phyloP scores from a whole-genome alignment of 768 basidiomycete species.

The Lactifluus subvellereus region DNA sequence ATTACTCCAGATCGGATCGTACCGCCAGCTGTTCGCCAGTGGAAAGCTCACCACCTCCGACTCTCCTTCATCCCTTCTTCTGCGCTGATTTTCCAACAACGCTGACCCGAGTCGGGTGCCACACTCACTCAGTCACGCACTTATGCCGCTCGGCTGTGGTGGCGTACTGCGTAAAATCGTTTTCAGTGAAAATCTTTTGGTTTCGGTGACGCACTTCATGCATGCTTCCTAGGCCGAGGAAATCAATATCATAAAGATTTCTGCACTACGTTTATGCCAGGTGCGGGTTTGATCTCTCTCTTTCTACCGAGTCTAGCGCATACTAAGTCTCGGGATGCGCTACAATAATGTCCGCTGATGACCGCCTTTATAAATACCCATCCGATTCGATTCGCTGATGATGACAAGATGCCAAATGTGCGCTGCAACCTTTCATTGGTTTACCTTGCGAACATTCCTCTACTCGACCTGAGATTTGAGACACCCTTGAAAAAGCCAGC shows the following conservation, averaged over 20 bases:
- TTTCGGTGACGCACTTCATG: too few relatives aligned
- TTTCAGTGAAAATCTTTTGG: too few relatives aligned
- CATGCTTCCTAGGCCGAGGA: too few relatives aligned
- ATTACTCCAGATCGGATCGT: too few relatives aligned
- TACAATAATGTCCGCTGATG: background rate
- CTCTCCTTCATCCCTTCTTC: too few relatives aligned
- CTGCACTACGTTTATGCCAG: background rate
- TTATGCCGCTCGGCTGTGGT: too few relatives aligned
- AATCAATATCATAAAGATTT: background rate
- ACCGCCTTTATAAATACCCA: background rate
- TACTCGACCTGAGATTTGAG: background rate
- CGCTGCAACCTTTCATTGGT: background rate
- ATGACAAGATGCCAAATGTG: background rate
- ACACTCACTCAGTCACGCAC: too few relatives aligned
- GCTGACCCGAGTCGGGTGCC: too few relatives aligned
- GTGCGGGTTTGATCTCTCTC: background rate
- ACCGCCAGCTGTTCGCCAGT: too few relatives aligned
- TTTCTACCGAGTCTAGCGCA: background rate
- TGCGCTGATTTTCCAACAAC: too few relatives aligned
- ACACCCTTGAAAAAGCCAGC: background rate
- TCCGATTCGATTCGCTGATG: background rate
- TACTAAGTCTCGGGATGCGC: background rate
- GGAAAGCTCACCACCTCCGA: too few relatives aligned
- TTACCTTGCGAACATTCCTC: constrained; percentile 9
- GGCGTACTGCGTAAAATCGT: too few relatives aligned